Conservation (phyloP, 306 rosid species). For the Ochetophila trinervis region DNA sequence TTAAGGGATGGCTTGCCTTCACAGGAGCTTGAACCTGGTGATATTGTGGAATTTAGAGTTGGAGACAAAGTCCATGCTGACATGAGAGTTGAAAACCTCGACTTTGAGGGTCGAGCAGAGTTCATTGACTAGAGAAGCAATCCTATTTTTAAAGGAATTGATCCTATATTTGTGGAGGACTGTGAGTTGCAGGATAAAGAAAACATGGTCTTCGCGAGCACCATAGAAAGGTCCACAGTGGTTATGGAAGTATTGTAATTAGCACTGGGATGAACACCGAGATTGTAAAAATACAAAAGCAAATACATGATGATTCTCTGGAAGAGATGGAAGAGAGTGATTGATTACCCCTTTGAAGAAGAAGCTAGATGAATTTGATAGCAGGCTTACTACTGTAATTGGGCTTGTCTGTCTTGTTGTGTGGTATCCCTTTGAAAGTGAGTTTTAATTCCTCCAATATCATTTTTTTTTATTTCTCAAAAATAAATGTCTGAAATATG, state of each 20-base stretch:
- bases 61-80: constrained; percentile 94
- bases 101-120: constrained; percentile 78
- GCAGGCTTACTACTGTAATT: constrained; percentile 65
- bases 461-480: no score
- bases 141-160: constrained; percentile 75
- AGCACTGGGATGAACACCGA: constrained; percentile 79
- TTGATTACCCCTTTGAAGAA: constrained; percentile 89
- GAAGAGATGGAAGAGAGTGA: constrained; percentile 79
- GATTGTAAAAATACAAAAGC: constrained; percentile 82
- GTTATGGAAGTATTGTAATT: constrained; percentile 71
- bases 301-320: constrained; percentile 85
- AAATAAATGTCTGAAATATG: no score
- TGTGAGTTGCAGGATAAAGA: constrained; percentile 86
- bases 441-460: no score
- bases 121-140: constrained; percentile 82
- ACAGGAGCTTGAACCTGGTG: constrained; percentile 81
- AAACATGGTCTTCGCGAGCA: constrained; percentile 82
- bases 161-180: constrained; percentile 51
- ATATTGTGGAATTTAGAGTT: constrained; percentile 67
- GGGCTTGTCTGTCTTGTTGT: constrained; percentile 70
- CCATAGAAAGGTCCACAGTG: no score
- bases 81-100: constrained; percentile 76
- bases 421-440: no score
- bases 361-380: constrained; percentile 77
- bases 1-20: constrained; percentile 74